phyloP scores from a whole-genome alignment of 371 early-diverging fungal genomes.

The Encephalitozoon romaleae region DNA sequence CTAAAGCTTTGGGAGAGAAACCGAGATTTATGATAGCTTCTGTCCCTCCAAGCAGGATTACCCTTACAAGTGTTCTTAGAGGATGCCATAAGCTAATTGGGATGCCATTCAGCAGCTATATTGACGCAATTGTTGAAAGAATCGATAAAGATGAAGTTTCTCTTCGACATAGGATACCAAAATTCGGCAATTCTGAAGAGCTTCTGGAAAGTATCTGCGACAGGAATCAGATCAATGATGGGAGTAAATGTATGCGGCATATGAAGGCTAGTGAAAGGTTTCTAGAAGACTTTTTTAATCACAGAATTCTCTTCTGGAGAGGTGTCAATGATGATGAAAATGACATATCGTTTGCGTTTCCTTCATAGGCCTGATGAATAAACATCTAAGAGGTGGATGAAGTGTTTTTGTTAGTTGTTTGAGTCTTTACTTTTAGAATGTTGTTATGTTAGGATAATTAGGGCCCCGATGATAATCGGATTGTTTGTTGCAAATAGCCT shows the following conservation, averaged over 20 bases:
- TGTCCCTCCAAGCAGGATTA: neutral
- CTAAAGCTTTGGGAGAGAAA: neutral
- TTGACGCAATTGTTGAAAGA: neutral
- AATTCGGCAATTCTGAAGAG: neutral
- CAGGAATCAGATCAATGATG: neutral
- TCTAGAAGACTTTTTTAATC: neutral
- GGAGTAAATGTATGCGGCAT: neutral
- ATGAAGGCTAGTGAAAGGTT: neutral
- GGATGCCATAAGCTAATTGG: neutral
- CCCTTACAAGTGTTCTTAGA: neutral
- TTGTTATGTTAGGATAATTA: neutral
- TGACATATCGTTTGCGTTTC: neutral
- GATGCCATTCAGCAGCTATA: neutral
- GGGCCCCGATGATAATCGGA: slow-evolving; percentile 42
- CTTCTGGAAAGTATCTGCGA: neutral
- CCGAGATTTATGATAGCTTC: neutral
- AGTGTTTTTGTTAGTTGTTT: neutral
- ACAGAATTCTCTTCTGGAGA: neutral
- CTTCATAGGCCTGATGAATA: neutral
- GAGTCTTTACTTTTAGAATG: neutral
- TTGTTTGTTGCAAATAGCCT: slow-evolving; percentile 24
- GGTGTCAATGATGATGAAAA: neutral
- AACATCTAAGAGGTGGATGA: neutral
- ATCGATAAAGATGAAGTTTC: neutral
- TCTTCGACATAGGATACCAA: neutral